phyloP scores from a whole-genome alignment of 2,329 filamentous ascomycete genomes.

The Pseudogymnoascus sp. region DNA sequence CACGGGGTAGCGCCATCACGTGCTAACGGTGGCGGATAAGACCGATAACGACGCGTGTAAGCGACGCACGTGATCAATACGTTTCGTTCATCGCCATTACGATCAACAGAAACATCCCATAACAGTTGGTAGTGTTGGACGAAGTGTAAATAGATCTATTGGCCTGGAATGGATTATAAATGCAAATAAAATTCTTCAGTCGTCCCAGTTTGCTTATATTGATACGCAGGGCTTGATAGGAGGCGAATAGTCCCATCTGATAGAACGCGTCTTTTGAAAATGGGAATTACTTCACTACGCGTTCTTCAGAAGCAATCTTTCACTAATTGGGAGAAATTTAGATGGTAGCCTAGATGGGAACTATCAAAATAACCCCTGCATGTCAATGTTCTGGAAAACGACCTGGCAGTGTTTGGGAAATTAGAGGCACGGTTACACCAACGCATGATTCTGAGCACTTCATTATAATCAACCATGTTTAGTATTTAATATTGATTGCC shows the following conservation, averaged over 20 bases:
- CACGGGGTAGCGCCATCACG: neutral
- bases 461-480: neutral
- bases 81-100: neutral
- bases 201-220: neutral
- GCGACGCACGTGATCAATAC: neutral
- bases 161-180: neutral
- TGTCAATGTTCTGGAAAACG: conserved; percentile 6
- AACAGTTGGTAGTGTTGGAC: neutral
- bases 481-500: neutral
- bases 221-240: neutral
- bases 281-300: neutral
- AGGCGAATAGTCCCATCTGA: neutral
- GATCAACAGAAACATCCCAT: neutral
- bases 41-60: neutral
- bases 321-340: neutral
- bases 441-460: neutral
- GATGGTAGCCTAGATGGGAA: neutral
- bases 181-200: neutral
- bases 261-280: neutral
- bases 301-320: neutral
- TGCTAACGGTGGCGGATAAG: neutral
- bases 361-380: neutral
- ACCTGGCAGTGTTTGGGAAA: neutral
- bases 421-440: neutral
- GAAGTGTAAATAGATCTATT: neutral